phyloP scores from a whole-genome alignment of 495 filamentous ascomycete species.

The Aspergillus indologenus region DNA sequence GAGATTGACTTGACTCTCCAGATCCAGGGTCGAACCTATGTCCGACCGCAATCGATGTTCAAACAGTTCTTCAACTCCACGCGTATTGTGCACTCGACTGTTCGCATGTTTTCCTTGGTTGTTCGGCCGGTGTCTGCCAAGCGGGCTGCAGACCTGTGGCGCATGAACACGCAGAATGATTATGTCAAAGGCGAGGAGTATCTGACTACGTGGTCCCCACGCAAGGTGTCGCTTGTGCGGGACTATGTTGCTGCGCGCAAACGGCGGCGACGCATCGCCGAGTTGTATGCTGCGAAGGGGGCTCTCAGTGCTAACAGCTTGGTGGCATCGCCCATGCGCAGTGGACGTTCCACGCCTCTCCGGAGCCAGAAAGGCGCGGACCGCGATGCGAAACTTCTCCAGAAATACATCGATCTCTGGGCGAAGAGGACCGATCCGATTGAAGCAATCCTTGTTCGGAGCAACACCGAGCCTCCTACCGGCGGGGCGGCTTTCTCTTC shows the following conservation, averaged over 20 bases:
- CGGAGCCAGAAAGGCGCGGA: constrained; percentile 50
- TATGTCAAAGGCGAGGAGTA: constrained; percentile 94
- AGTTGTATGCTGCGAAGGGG: constrained; percentile 75
- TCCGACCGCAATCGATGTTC: constrained; percentile 81
- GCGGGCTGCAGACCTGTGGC: constrained; percentile 88
- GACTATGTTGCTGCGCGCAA: constrained; percentile 75
- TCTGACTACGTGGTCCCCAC: constrained; percentile 77
- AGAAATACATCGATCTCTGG: constrained; percentile 77
- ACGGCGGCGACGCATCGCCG: constrained; percentile 65
- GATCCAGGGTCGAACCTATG: constrained; percentile 77
- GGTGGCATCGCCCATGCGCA: constrained; percentile 32
- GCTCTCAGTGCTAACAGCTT: constrained; percentile 54
- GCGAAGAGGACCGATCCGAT: constrained; percentile 68
- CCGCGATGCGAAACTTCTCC: constrained; percentile 57
- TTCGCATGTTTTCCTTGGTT: constrained; percentile 77
- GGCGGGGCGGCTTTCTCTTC: constrained; percentile 55
- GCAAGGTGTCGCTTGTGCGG: constrained; percentile 80
- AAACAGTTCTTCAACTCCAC: constrained; percentile 81
- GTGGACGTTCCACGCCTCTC: constrained; percentile 39
- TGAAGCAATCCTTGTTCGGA: constrained; percentile 67
- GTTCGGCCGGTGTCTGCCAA: constrained; percentile 88
- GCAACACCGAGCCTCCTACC: constrained; percentile 71
- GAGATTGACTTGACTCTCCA: constrained; percentile 75
- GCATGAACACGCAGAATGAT: constrained; percentile 91
- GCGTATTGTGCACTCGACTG: constrained; percentile 81